These are phyloP conservation scores for Fusarium torulosum DNA, from an alignment of 2,329 filamentous ascomycete genomes.

Conservation along the genomic window DNA sequence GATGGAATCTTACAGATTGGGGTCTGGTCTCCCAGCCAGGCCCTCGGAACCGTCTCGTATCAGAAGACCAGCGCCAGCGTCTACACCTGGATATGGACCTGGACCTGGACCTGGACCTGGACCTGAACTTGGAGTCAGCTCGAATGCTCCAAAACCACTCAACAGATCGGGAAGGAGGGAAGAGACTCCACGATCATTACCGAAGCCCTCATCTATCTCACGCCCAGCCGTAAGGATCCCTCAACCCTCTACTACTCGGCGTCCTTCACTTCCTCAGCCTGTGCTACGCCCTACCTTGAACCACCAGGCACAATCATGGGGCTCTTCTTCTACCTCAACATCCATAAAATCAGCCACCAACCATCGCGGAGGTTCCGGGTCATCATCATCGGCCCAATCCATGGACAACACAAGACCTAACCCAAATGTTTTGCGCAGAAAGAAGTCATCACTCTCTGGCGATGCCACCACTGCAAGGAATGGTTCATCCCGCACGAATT, in stretches of 20 bases:
- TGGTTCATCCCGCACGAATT: constrained; percentile 56
- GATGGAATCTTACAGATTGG: constrained; percentile 60
- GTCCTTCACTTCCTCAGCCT: constrained; percentile 46
- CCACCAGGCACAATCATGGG: constrained; percentile 60
- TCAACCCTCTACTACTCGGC: constrained; percentile 43
- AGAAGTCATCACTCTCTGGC: constrained; percentile 61
- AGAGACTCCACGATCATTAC: constrained; percentile 33
- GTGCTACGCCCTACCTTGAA: constrained; percentile 47
- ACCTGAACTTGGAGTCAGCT: constrained; percentile 38
- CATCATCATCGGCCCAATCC: constrained; percentile 53
- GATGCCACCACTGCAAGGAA: constrained; percentile 52
- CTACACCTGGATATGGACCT: constrained; percentile 10
- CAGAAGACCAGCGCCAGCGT: constrained; percentile 47
- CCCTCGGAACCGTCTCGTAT: constrained; percentile 54
- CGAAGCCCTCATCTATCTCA: constrained; percentile 35
- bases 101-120: constrained; percentile 27
- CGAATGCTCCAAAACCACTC: constrained; percentile 43
- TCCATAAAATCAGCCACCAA: constrained; percentile 52
- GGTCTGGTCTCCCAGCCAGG: constrained; percentile 57
- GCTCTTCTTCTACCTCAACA: constrained; percentile 52
- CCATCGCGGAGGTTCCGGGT: constrained; percentile 51
- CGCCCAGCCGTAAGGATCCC: constrained; percentile 41
- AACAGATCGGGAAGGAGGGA: constrained; percentile 43
- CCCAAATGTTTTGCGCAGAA: constrained; percentile 63
- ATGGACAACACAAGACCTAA: constrained; percentile 52